Conservation (phyloP, 225 moss, liverwort and hornwort species). For the Asterella californica region DNA sequence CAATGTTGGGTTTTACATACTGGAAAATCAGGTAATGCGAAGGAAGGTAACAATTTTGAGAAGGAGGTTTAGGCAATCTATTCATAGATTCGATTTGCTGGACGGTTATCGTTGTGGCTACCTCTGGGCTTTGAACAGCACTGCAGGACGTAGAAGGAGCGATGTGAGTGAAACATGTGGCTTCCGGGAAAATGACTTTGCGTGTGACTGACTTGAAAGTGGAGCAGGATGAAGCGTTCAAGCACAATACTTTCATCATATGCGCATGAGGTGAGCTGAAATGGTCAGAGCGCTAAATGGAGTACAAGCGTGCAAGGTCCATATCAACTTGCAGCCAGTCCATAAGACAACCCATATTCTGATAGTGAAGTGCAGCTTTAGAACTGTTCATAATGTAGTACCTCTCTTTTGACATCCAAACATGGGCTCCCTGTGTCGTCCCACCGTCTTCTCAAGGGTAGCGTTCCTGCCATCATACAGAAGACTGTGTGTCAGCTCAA, state of each 20-base stretch:
- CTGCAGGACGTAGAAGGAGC: neutral
- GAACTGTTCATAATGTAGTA: neutral
- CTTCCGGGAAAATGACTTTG: neutral
- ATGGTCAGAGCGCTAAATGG: constrained; percentile 15
- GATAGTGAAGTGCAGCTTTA: constrained; percentile 2
- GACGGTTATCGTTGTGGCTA: neutral
- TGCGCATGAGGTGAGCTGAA: constrained; percentile 1
- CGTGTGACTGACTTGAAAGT: constrained; percentile 2
- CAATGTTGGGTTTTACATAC: neutral
- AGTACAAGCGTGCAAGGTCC: constrained; percentile 6
- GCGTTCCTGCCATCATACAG: constrained; percentile 17
- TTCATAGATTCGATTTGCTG: neutral
- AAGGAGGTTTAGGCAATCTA: neutral
- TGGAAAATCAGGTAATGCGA: neutral
- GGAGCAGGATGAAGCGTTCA: neutral
- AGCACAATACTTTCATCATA: neutral
- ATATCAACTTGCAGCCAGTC: neutral
- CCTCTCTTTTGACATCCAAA: constrained; percentile 30
- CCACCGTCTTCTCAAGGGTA: neutral
- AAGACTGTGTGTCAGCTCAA: neutral
- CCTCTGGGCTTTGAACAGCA: neutral
- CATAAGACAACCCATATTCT: constrained; percentile 2
- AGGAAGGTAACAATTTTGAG: neutral
- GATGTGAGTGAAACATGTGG: constrained; percentile 9
- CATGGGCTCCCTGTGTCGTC: constrained; percentile 21